phyloP scores from a whole-genome alignment of 192 early-diverging fungal genomes.

The Irineochytrium annulatum region DNA sequence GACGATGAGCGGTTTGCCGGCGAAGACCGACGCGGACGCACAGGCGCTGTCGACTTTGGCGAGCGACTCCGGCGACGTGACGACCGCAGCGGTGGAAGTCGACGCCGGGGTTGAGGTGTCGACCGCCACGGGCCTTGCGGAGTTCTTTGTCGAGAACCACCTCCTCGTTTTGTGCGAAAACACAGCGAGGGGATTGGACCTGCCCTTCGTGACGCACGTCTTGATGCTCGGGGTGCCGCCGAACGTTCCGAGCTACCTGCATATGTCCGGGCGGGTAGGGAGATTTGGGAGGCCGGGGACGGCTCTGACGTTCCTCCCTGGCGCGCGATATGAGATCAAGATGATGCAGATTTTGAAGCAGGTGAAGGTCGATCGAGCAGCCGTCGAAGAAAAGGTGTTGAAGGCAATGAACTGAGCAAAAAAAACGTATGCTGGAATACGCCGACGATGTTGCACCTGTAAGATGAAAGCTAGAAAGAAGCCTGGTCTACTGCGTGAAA shows the following conservation, averaged over 20 bases:
- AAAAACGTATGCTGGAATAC: background rate
- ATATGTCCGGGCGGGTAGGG: constrained; percentile 85
- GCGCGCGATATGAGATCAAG: constrained; percentile 15
- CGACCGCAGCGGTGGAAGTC: too few species aligned
- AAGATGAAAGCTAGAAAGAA: too few species aligned
- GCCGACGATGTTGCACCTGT: background rate
- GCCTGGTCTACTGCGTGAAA: too few species aligned
- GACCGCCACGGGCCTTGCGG: background rate
- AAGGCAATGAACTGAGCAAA: background rate
- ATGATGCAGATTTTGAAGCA: constrained; percentile 4
- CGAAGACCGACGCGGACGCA: too few species aligned
- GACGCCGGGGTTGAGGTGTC: too few species aligned
- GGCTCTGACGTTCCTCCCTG: constrained; percentile 8
- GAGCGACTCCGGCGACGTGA: too few species aligned
- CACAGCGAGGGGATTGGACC: constrained; percentile 78
- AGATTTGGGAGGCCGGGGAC: constrained; percentile 63
- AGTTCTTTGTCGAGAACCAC: constrained; percentile 2
- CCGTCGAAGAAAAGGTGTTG: background rate
- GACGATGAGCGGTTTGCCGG: too few species aligned
- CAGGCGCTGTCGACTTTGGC: too few species aligned
- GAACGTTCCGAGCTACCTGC: constrained; percentile 66
- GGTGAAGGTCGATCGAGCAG: background rate
- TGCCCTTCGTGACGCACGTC: constrained; percentile 74
- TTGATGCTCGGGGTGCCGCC: constrained; percentile 78
- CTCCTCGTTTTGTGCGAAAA: constrained; percentile 68